phyloP scores from a whole-genome alignment of 106 monocot species.

The Acanthochlamys bracteata region DNA sequence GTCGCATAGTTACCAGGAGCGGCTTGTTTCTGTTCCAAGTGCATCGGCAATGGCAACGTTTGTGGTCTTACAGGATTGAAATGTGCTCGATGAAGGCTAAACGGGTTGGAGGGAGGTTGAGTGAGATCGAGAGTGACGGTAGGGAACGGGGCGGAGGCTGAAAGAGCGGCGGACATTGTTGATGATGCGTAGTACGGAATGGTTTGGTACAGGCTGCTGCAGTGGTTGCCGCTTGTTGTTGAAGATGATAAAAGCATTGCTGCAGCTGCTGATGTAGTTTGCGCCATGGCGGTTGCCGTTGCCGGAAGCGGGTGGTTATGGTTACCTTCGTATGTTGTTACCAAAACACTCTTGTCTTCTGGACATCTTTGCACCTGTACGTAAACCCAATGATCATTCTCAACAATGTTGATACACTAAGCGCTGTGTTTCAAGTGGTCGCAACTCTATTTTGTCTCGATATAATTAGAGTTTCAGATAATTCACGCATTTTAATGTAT shows the following conservation, averaged over 20 bases:
- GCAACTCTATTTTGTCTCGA: too few species aligned
- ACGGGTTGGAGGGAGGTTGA: conserved; percentile 9
- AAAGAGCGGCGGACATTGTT: conserved; percentile 46
- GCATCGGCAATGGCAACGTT: background rate
- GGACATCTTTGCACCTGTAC: conserved; percentile 68
- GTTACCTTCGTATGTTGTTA: conserved; percentile 76
- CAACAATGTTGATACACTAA: too few species aligned
- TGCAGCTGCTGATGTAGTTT: conserved; percentile 60
- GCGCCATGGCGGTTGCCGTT: conserved; percentile 51
- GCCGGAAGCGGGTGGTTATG: conserved; percentile 75
- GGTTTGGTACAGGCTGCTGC: conserved; percentile 2
- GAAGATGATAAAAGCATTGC: conserved; percentile 65
- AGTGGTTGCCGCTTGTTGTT: conserved; percentile 12
- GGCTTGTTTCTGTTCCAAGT: background rate
- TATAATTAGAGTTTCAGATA: too few species aligned
- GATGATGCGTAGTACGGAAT: conserved; percentile 10
- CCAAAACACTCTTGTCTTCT: conserved; percentile 51
- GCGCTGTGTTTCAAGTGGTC: too few species aligned
- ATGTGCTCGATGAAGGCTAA: background rate
- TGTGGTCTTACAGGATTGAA: background rate
- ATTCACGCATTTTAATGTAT: too few species aligned
- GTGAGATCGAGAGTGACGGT: conserved; percentile 85
- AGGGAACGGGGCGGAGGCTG: conserved; percentile 69
- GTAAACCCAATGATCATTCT: too few species aligned
- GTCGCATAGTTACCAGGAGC: too few species aligned